These are phyloP conservation scores for Astragalus membranaceus DNA, from an alignment of 306 rosid genomes.

Conservation along the genomic window DNA sequence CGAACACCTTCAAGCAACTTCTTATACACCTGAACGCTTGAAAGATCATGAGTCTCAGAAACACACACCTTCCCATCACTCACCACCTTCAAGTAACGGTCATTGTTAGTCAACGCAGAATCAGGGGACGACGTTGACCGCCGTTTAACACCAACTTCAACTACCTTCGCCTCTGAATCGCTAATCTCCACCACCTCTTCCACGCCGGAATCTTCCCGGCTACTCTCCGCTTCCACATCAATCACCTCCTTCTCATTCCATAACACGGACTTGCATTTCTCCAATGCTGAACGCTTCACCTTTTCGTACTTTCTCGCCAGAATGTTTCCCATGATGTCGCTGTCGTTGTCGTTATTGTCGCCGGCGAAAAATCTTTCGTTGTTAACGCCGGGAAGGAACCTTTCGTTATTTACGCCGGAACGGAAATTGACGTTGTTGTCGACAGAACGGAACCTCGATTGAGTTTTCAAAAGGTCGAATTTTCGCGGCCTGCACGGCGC, in stretches of 20 bases:
- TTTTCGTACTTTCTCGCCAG: background rate
- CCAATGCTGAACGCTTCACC: slow-evolving; percentile 36
- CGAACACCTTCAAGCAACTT: slow-evolving; percentile 48
- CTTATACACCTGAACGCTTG: slow-evolving; percentile 42
- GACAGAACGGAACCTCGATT: background rate
- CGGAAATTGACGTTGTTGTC: no score
- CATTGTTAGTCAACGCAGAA: slow-evolving; percentile 37
- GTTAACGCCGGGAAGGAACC: no score
- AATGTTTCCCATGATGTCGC: slow-evolving; percentile 33
- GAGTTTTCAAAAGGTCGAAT: slow-evolving; percentile 21
- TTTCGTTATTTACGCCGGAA: background rate
- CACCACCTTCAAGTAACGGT: slow-evolving; percentile 32
- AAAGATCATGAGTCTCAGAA: slow-evolving; percentile 15
- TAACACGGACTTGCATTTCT: slow-evolving; percentile 13
- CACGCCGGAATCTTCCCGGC: slow-evolving; percentile 43
- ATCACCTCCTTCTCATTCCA: slow-evolving; percentile 44
- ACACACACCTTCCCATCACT: slow-evolving; percentile 30
- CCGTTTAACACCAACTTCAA: slow-evolving; percentile 20
- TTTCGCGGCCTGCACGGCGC: slow-evolving; percentile 64
- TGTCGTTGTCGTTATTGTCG: background rate
- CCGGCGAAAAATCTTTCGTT: background rate
- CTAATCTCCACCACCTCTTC: slow-evolving; percentile 38
- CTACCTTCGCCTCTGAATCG: slow-evolving; percentile 18
- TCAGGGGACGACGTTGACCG: slow-evolving; percentile 36
- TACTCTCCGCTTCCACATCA: slow-evolving; percentile 44